A percentile compares a stretch with the other conserved stretches of the same genome.
These are phyloP conservation scores for Hypoxylon intermedium DNA, from an alignment of 495 filamentous ascomycete genomes.

Conservation along the genomic window DNA sequence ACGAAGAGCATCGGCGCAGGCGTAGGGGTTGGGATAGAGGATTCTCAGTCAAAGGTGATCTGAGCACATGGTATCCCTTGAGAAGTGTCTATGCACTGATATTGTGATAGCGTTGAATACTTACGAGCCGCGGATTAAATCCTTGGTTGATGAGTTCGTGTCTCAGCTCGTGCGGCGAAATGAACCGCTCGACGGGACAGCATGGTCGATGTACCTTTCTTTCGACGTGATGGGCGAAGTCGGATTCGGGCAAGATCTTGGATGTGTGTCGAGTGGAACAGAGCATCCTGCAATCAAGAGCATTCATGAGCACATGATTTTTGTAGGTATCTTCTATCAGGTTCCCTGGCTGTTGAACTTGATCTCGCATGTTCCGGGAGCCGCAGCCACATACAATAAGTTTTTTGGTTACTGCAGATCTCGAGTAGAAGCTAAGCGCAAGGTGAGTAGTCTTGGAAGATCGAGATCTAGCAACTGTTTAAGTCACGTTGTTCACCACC, in stretches of 20 bases:
- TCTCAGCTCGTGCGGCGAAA: constrained; percentile 27
- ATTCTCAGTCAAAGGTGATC: constrained; percentile 40
- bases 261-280: constrained; percentile 47
- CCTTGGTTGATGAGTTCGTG: constrained; percentile 40
- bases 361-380: constrained; percentile 11
- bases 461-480: too few species aligned
- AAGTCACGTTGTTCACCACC: background rate
- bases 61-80: background rate
- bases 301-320: constrained; percentile 44
- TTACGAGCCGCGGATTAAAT: constrained; percentile 36
- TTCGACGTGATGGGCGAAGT: constrained; percentile 42
- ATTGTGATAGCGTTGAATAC: constrained; percentile 26
- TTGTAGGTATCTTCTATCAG: constrained; percentile 42
- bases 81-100: background rate
- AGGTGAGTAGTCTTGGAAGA: constrained; percentile 7
- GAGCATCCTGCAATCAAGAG: constrained; percentile 41
- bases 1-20: constrained; percentile 36
- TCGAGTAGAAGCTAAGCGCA: constrained; percentile 13
- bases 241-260: constrained; percentile 41
- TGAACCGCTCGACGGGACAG: constrained; percentile 34
- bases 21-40: constrained; percentile 48
- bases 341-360: constrained; percentile 48
- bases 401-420: constrained; percentile 21
- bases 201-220: constrained; percentile 43
- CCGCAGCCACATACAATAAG: background rate